phyloP scores from a whole-genome alignment of 148 eudicot species.

The Diospyros kaki region DNA sequence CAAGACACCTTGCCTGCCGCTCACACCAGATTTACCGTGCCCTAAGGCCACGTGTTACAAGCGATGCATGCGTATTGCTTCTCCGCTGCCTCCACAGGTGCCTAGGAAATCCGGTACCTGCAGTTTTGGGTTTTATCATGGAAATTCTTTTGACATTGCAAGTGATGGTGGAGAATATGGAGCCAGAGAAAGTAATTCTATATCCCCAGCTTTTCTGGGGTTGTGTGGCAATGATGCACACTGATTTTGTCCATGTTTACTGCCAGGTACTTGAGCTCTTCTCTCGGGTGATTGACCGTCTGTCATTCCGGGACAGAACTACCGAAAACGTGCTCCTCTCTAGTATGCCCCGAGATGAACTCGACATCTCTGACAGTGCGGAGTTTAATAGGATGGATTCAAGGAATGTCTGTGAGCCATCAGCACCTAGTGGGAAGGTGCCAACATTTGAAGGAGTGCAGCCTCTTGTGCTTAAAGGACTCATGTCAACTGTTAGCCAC shows the following conservation, averaged over 20 bases:
- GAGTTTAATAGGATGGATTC: constrained; percentile 76
- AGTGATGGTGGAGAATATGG: constrained; percentile 99
- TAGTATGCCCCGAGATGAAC: constrained; percentile 97
- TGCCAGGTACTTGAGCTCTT: constrained; percentile 98
- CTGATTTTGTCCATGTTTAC: constrained; percentile 94
- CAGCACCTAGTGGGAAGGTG: constrained; percentile 49
- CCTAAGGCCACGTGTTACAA: constrained; percentile 81
- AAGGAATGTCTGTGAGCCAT: constrained; percentile 36
- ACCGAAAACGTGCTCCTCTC: constrained; percentile 96
- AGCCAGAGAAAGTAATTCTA: constrained; percentile 92
- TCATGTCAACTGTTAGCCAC: constrained; percentile 90
- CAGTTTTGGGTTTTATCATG: constrained; percentile 87
- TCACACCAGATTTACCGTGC: constrained; percentile 99
- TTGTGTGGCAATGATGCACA: constrained; percentile 98
- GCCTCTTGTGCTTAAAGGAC: constrained; percentile 95
- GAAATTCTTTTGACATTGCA: constrained; percentile 90
- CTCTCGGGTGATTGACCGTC: constrained; percentile 84
- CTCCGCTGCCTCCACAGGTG: constrained; percentile 95
- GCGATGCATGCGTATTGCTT: constrained; percentile 89
- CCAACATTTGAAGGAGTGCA: constrained; percentile 98
- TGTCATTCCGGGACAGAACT: constrained; percentile 87
- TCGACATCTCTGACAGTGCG: constrained; percentile 52
- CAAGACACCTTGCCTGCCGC: constrained; percentile 95
- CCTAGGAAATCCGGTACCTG: constrained; percentile 79
- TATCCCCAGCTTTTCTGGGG: constrained; percentile 99